Base-by-base conservation (phyloP, 2,329 filamentous ascomycete genomes). In the Talaromyces sp. region DNA sequence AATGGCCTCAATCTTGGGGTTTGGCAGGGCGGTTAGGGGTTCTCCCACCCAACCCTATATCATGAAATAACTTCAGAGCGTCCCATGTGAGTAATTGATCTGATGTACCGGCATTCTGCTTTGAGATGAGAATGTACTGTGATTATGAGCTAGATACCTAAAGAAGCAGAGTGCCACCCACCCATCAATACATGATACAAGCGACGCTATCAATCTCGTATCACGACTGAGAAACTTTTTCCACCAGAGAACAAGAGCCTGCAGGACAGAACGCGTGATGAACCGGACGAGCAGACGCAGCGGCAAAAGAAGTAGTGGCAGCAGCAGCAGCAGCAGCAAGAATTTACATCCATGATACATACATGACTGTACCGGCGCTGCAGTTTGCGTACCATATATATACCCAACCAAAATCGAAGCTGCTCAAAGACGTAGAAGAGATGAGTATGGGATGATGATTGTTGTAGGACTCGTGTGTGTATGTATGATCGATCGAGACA, bases 291-390 rank as follows among this genome's bases (percentile, higher is more conserved):
- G 8, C 14, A 50, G 14, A n/a, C 28, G 14, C 7, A 16, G 39
- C 5, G n/a, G n/a, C n/a, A n/a, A n/a, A n/a, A n/a, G n/a, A n/a
- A 23, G 40, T 18, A 12, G 18, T 5, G 7, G 21, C 42, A 46
- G 40, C 2, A 50, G 14, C 23, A 9, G 16, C 1, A 42, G 16
- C 14, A 50, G 11, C 28, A 4, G 50, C 18, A 14, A 23, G 5
- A 44, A 9, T 55, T 55, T 61, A 44, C 48, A 55, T 55, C 28
- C 35, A 61, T 40, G 44, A 33, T 55, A 61, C 31, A 61, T 61
- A 48, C 18, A 58, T 21, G 31, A 21, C 40, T 42, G 21, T 2
- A 37, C 9, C 18, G 25, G 6, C 14, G 9, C 16, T 31, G 56
- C 25, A 16, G 7, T 11, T 35, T 31, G 40, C 21, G 3, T n/a